Base-by-base conservation (phyloP, 2,329 filamentous ascomycete species). In the Colletotrichum viniferum region DNA sequence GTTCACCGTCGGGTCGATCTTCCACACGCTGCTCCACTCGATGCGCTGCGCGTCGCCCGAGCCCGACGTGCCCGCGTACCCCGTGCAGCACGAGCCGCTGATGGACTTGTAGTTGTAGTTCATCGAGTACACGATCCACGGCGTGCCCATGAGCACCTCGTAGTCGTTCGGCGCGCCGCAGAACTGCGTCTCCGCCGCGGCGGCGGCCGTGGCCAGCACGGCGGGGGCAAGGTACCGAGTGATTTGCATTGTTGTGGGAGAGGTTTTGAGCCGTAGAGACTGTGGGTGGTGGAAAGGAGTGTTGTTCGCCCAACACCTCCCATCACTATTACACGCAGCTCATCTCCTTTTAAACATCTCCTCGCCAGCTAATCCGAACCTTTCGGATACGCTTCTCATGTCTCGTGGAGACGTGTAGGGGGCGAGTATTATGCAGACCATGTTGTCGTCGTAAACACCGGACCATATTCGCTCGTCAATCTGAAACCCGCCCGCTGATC, bases 61-160 rank as follows among this genome's bases (percentile, higher is more conserved):
- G 8, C 84, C 83, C n/a, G 80, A 78, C 14, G 83, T 80, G 38
- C 80, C 78, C 21, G 82, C 81, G 77, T 84, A 87, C 61, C 81
- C 81, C 1, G 85, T 86, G 79, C 86, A 87, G 52, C 82, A 82
- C 18, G 81, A 83, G 9, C 85, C 85, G 9, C 80, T 80, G 52
- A 85, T 86, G 63, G 81, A 77, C 34, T 82, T 79, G 65, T 84
- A 82, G 77, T 85, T 85, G 80, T 87, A 87, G 71, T 85, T 84
- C 85, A 87, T 87, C 77, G 85, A 86, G 78, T 82, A 86, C 18
- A 87, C 84, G 56, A 87, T 86, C 85, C 85, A 87, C 10, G 84
- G 84, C 1, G 85, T 85, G 65, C 82, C 81, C 13, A 80, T 78
- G 30, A 87, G 79, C 66, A 86, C 79, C 8, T 80, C 67, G 64